Base-by-base conservation (phyloP, 2,329 filamentous ascomycete genomes). In the Neoscytalidium dimidiatum region DNA sequence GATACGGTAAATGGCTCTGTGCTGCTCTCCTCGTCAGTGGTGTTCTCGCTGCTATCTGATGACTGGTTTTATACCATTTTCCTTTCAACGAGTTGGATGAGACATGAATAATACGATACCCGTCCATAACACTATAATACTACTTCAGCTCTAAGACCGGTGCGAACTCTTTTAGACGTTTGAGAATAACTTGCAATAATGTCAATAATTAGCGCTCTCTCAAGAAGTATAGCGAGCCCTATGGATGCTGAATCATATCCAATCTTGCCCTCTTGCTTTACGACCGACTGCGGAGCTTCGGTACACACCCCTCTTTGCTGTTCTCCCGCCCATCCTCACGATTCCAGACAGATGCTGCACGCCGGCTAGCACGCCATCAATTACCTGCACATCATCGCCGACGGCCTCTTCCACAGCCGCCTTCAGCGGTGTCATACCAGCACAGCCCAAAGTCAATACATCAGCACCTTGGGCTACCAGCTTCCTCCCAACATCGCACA, bases 331-430 rank as follows among this genome's bases (percentile, higher is more conserved):
- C 74, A 82, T 77, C 61, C 79, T 75, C n/a, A 81, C 80, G 28
- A 83, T 67, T 0, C 78, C 81, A 4, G 77, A 74, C 19, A 84
- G 68, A 66, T 83, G 76, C 35, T 83, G 81, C 19, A 83, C 77
- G 0, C 81, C 81, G 8, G 80, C 78, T 28, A 80, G 77, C 0
- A 85, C 83, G 0, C 83, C 82, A 73, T 85, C 83, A 28, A 85
- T 75, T 7, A 85, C 81, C 70, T 82, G 82, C 33, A 82, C 78
- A 51, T 78, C 75, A 31, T 77, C 73, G 0, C 76, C 77, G 0
- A 85, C 83, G 0, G 78, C 81, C 29, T 80, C 73, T 67, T 84
- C 80, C 46, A 83, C 81, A 3, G 78, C 79, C 26, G 71, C 62
- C 61, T 79, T 80, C 74, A 84, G 72, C 44, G 78, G 80, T 9